A percentile compares a stretch with the other conserved stretches of the same genome.
These are phyloP conservation scores for Trichosporon ovoides DNA, from an alignment of 1,284 basidiomycete species.

Conservation along the genomic window DNA sequence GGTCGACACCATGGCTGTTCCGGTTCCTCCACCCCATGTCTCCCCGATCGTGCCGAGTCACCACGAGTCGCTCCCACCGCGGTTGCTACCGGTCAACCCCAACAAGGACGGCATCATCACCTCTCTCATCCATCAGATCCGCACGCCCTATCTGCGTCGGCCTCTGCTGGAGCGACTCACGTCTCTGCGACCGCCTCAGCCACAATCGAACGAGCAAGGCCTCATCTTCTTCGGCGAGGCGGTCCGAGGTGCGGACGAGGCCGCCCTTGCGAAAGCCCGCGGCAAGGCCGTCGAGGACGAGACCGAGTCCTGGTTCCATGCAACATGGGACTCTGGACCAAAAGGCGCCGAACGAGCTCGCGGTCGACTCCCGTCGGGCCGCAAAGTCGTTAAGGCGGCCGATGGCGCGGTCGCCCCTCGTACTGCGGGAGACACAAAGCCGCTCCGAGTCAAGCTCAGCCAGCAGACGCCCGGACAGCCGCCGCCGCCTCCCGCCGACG, in stretches of 20 bases:
- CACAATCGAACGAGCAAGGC: constrained; percentile 17
- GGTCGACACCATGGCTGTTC: constrained; percentile 26
- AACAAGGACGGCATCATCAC: constrained; percentile 26
- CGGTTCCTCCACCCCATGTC: constrained; percentile 26
- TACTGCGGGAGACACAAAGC: constrained; percentile 15
- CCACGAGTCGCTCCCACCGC: constrained; percentile 24
- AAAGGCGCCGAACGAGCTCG: constrained; percentile 28
- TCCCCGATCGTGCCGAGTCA: constrained; percentile 37
- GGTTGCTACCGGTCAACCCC: constrained; percentile 35
- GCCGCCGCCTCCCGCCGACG: not conserved
- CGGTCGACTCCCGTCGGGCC: constrained; percentile 32
- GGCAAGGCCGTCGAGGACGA: constrained; percentile 31
- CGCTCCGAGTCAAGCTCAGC: constrained; percentile 15
- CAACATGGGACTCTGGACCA: constrained; percentile 41
- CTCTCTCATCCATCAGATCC: constrained; percentile 33
- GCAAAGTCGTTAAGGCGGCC: constrained; percentile 32
- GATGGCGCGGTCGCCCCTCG: constrained; percentile 31
- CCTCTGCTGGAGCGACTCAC: constrained; percentile 39
- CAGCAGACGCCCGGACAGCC: constrained; percentile 1
- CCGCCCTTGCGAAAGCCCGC: constrained; percentile 29
- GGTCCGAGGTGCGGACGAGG: constrained; percentile 35
- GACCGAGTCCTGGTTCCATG: constrained; percentile 22
- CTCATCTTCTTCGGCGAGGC: constrained; percentile 33
- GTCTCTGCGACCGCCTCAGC: constrained; percentile 33
- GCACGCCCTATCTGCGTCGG: constrained; percentile 37